Conservation (phyloP, 352 stramenopile genomes). For the Nothophytophthora sp. region DNA sequence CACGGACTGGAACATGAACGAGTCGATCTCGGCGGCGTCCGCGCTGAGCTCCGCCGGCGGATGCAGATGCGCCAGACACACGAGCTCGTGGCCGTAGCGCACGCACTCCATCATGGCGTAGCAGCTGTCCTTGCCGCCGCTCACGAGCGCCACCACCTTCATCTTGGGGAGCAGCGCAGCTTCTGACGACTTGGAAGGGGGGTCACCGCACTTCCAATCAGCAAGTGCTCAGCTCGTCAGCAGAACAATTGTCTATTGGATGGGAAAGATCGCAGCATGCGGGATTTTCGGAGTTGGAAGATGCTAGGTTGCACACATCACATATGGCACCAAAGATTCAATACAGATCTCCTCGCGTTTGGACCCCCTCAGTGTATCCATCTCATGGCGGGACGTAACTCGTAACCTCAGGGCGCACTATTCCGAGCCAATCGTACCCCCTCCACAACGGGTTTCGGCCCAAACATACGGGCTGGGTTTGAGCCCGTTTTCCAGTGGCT, state of each 20-base stretch:
- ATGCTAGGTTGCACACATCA: no score
- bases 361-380: not conserved
- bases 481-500: no score
- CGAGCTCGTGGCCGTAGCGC: slow-evolving; percentile 95
- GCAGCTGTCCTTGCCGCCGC: slow-evolving; percentile 99
- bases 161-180: no score
- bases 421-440: not conserved
- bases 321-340: no score
- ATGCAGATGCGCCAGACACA: slow-evolving; percentile 94
- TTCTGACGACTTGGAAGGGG: no score
- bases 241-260: no score
- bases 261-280: no score
- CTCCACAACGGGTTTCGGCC: not conserved
- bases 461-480: slow-evolving; percentile 1
- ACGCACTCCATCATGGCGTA: slow-evolving; percentile 98
- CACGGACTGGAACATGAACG: slow-evolving; percentile 99
- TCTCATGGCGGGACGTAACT: not conserved
- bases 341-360: no score
- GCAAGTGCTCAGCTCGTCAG: no score
- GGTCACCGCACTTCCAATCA: no score
- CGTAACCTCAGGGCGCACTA: not conserved
- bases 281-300: no score
- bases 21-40: slow-evolving; percentile 95
- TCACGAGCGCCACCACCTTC: slow-evolving; percentile 98
- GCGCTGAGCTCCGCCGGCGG: slow-evolving; percentile 81